These are phyloP conservation scores for Fraxinus ornus DNA, from an alignment of 305 asterid species.

Conservation along the genomic window DNA sequence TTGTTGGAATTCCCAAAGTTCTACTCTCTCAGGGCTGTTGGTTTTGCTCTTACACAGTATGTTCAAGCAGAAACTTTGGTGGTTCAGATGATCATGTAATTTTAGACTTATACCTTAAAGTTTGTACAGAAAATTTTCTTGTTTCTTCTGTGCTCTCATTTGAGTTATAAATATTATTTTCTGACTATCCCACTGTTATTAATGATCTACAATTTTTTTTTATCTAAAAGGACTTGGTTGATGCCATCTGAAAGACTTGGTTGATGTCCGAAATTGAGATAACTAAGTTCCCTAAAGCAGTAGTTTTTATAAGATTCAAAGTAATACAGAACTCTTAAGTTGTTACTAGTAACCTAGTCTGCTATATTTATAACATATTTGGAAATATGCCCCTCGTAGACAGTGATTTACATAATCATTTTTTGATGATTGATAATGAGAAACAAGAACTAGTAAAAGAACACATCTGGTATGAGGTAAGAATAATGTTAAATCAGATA, in stretches of 20 bases:
- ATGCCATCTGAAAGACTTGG: background rate
- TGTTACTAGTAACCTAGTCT: background rate
- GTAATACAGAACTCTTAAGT: background rate
- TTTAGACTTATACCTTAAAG: background rate
- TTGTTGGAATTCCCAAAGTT: no score
- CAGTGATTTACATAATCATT: background rate
- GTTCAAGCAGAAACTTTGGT: background rate
- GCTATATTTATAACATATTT: background rate
- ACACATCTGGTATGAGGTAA: background rate
- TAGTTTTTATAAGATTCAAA: background rate
- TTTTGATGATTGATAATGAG: background rate
- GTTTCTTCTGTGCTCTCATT: background rate
- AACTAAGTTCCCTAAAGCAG: background rate
- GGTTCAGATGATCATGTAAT: background rate
- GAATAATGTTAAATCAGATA: background rate
- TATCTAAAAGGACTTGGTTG: background rate
- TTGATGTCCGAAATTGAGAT: background rate
- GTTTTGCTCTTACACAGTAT: background rate
- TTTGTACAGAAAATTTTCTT: background rate
- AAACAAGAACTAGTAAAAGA: background rate
- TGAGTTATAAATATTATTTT: background rate
- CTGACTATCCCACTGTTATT: background rate
- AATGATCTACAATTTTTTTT: background rate
- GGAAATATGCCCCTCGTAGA: background rate
- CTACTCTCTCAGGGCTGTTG: no score